phyloP scores from a whole-genome alignment of 1,139 yeast species.

The Pichia sp. region DNA sequence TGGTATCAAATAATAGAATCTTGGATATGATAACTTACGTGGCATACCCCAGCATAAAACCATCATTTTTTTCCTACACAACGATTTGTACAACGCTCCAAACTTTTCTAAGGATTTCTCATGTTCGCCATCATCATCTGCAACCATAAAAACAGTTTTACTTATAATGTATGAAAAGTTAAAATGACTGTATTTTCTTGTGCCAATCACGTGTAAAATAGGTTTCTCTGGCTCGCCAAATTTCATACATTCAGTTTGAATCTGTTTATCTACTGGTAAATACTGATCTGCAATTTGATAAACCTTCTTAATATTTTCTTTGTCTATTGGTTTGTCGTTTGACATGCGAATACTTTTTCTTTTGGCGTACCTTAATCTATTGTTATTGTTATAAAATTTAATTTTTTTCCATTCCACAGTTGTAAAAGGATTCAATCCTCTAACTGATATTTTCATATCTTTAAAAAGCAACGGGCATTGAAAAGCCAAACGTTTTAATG shows the following conservation, averaged over 20 bases:
- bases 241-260: conserved; percentile 12
- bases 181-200: conserved; percentile 41
- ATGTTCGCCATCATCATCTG: conserved; percentile 46
- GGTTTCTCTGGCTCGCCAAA: conserved; percentile 36
- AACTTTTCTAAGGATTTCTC: conserved; percentile 64
- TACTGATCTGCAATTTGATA: conserved; percentile 42
- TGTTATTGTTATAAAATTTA: conserved; percentile 48
- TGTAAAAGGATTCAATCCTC: conserved; percentile 64
- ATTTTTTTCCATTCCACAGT: conserved; percentile 32
- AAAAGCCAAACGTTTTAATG: conserved; percentile 57
- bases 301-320: conserved; percentile 32
- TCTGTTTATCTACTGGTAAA: conserved; percentile 32
- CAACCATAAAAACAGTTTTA: conserved; percentile 56
- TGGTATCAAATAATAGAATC: conserved; percentile 57
- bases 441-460: conserved; percentile 57
- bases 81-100: conserved; percentile 58
- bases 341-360: conserved; percentile 39
- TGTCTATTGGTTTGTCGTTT: conserved; percentile 41
- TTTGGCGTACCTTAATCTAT: conserved; percentile 47
- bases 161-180: conserved; percentile 49
- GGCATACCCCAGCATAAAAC: conserved; percentile 72
- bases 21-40: conserved; percentile 50
- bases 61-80: conserved; percentile 46
- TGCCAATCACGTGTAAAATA: conserved; percentile 58
- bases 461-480: conserved; percentile 50